Evolutionary conservation across 345 rosid genomes (phyloP).

Genomic region (Arabis alpina): DNA sequence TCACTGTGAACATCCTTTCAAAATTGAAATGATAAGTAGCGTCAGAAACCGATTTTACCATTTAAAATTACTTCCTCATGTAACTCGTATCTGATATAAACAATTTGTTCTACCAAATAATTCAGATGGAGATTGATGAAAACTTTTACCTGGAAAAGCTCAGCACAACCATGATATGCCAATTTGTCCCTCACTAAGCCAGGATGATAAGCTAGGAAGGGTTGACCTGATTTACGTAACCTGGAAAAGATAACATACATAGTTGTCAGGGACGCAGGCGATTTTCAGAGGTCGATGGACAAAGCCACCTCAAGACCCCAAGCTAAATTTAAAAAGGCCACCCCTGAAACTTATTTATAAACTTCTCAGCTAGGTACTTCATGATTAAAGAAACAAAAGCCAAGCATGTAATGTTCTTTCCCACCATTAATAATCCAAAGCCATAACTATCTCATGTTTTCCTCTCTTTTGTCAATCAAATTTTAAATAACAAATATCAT

Average conservation of each 20-base stretch:
- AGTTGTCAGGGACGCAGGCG: constrained; percentile 1
- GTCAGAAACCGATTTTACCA: constrained; percentile 31
- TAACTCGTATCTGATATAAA: constrained; percentile 28
- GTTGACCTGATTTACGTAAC: constrained; percentile 78
- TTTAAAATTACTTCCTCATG: constrained; percentile 17
- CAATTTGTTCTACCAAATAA: constrained; percentile 23
- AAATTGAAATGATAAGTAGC: constrained; percentile 34
- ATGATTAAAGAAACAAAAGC: constrained; percentile 14
- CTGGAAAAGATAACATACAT: constrained; percentile 47
- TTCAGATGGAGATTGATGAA: constrained; percentile 25
- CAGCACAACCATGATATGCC: constrained; percentile 99
- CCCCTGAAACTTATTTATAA: constrained; percentile 1
- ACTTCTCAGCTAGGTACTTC: constrained; percentile 24
- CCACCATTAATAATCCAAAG: constrained; percentile 1
- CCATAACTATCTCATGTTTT: constrained; percentile 4
- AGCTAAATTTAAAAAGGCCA: constrained; percentile 9
- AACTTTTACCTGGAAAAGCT: constrained; percentile 83
- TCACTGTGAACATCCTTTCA: constrained; percentile 91
- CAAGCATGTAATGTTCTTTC: constrained; percentile 12
- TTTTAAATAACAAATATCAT: constrained; percentile 1
- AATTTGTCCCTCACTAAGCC: constrained; percentile 81
- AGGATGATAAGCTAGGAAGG: constrained; percentile 85
- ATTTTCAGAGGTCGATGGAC: constrained; percentile 7
- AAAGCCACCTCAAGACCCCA: constrained; percentile 18
- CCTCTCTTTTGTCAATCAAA: background rate